phyloP scores from a whole-genome alignment of 805 yeast species.

The Jamesozyma jinghongensis region DNA sequence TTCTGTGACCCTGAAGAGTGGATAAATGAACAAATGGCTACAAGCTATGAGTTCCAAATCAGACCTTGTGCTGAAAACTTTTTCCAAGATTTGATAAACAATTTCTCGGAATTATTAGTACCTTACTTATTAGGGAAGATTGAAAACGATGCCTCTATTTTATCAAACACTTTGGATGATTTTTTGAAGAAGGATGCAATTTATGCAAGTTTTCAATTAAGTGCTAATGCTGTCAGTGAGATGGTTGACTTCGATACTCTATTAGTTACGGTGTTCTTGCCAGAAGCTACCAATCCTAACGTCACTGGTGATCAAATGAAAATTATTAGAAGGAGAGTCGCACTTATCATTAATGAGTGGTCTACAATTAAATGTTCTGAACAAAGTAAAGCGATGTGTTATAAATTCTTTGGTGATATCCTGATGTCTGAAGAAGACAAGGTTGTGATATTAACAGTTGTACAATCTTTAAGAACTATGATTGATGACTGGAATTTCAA shows the following conservation, averaged over 20 bases:
- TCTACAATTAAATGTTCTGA: slow-evolving; percentile 53
- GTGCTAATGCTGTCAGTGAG: slow-evolving; percentile 56
- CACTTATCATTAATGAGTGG: slow-evolving; percentile 78
- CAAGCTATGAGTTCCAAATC: slow-evolving; percentile 75
- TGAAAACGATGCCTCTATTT: slow-evolving; percentile 31
- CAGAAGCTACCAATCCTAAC: slow-evolving; percentile 38
- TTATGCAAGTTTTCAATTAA: slow-evolving; percentile 72
- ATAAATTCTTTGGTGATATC: slow-evolving; percentile 45
- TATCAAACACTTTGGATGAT: slow-evolving; percentile 33
- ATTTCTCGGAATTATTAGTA: slow-evolving; percentile 48
- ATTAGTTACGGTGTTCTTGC: slow-evolving; percentile 52
- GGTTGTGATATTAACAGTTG: slow-evolving; percentile 72
- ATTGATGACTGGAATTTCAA: slow-evolving; percentile 85
- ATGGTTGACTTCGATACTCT: slow-evolving; percentile 61
- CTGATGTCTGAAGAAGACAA: slow-evolving; percentile 52
- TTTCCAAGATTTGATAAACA: slow-evolving; percentile 61
- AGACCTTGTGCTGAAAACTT: slow-evolving; percentile 83
- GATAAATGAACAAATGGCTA: slow-evolving; percentile 69
- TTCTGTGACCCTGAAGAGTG: slow-evolving; percentile 83
- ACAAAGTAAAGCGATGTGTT: slow-evolving; percentile 49
- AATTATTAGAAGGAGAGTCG: slow-evolving; percentile 66
- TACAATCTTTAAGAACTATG: slow-evolving; percentile 56
- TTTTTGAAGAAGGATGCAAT: slow-evolving; percentile 69
- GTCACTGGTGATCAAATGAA: slow-evolving; percentile 42
- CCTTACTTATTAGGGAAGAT: slow-evolving; percentile 55